phyloP scores from a whole-genome alignment of 2,329 filamentous ascomycete species.

The Pyrenochaeta sp. region DNA sequence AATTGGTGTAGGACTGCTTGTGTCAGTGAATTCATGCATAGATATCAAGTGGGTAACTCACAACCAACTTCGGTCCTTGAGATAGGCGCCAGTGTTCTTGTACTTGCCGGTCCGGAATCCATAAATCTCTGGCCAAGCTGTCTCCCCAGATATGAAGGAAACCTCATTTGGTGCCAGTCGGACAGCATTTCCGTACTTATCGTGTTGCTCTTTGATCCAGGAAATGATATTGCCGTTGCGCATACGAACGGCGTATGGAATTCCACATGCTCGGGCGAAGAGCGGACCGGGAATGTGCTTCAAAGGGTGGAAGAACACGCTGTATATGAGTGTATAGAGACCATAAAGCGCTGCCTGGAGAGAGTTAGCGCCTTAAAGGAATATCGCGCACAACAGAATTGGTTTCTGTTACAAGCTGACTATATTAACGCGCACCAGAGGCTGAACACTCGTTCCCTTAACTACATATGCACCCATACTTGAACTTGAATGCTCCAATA shows the following conservation, averaged over 20 bases:
- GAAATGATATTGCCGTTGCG: constrained; percentile 34
- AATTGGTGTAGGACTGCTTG: constrained; percentile 23
- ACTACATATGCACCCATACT: neutral
- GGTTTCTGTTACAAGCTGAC: too few species aligned
- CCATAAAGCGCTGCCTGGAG: constrained; percentile 21
- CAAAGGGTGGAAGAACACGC: constrained; percentile 55
- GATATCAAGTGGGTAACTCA: neutral
- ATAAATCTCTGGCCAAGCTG: constrained; percentile 56
- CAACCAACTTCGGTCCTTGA: constrained; percentile 51
- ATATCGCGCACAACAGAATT: neutral
- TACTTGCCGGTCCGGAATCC: constrained; percentile 49
- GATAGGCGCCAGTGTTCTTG: constrained; percentile 43
- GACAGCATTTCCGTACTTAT: constrained; percentile 54
- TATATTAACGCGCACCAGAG: too few species aligned
- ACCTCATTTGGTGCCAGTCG: constrained; percentile 53
- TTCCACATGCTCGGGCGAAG: constrained; percentile 37
- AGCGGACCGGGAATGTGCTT: constrained; percentile 55
- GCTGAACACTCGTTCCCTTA: too few species aligned
- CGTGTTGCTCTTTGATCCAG: constrained; percentile 45
- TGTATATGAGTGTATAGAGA: constrained; percentile 41
- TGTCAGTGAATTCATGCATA: neutral
- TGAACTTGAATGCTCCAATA: neutral
- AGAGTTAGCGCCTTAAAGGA: neutral
- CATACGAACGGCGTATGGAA: constrained; percentile 42
- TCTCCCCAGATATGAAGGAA: constrained; percentile 55